Conservation (phyloP, 106 monocot species). For the Chionographis japonica region DNA sequence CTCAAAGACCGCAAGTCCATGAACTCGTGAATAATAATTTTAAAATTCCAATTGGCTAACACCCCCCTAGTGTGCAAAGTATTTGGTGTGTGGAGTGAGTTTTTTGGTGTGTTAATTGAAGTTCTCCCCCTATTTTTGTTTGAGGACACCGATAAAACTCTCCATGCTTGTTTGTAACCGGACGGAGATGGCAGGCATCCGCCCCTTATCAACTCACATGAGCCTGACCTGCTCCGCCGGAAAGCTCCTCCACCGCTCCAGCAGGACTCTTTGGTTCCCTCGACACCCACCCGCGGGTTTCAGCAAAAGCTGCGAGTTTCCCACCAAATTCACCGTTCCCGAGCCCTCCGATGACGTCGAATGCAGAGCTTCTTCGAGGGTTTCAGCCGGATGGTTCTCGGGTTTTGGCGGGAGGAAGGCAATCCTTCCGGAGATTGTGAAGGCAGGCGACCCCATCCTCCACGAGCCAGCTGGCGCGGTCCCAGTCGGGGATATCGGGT, state of each 20-base stretch:
- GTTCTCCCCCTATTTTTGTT: no score
- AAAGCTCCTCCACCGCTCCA: background rate
- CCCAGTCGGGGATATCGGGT: constrained; percentile 41
- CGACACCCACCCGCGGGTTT: background rate
- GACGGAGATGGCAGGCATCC: no score
- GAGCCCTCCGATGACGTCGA: background rate
- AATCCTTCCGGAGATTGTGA: constrained; percentile 57
- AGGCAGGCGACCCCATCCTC: constrained; percentile 92
- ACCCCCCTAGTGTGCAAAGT: no score
- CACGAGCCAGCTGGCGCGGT: constrained; percentile 72
- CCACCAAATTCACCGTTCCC: background rate
- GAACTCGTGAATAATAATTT: no score
- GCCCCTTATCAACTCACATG: no score
- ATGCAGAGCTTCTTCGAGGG: background rate
- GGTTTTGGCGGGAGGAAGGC: constrained; percentile 25
- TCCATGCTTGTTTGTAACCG: no score
- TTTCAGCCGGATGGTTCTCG: constrained; percentile 48
- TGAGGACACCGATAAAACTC: no score
- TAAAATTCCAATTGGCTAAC: no score
- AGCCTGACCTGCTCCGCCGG: background rate
- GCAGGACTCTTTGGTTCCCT: background rate
- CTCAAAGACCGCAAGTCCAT: no score
- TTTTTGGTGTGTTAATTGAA: no score
- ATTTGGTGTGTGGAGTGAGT: no score
- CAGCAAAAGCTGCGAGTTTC: background rate